A percentile compares a stretch with the other conserved stretches of the same genome.
Conservation (phyloP, 2,329 filamentous ascomycete species). For the Chrysosporium keratinophilum region DNA sequence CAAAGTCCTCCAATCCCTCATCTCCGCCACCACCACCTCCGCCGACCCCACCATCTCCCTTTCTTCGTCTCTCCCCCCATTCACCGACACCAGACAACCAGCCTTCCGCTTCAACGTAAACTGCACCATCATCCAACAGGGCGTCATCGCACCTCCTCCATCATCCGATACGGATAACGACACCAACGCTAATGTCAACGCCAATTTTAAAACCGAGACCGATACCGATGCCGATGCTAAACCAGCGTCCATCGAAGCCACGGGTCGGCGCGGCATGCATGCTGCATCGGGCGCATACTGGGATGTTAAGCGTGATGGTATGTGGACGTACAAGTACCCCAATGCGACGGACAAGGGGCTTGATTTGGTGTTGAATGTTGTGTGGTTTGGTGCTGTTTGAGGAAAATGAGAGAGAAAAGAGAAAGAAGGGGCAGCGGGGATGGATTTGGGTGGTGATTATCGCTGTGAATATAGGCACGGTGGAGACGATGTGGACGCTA, state of each 20-base stretch:
- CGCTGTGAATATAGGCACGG: no score
- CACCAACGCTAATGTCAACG: no score
- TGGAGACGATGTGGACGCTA: no score
- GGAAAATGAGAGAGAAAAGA: not conserved
- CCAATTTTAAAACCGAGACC: no score
- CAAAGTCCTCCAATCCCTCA: conserved; percentile 33
- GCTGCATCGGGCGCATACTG: conserved; percentile 42
- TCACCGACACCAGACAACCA: conserved; percentile 27
- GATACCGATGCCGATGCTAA: not conserved
- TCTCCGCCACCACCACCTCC: conserved; percentile 35
- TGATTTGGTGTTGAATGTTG: conserved; percentile 41
- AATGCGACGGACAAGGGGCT: conserved; percentile 38
- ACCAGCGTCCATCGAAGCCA: conserved; percentile 35
- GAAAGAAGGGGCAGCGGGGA: no score
- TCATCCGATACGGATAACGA: conserved; percentile 17
- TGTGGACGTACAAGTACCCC: conserved; percentile 45
- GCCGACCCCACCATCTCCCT: not conserved
- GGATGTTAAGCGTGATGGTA: conserved; percentile 44
- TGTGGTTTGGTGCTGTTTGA: conserved; percentile 36
- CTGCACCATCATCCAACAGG: conserved; percentile 94
- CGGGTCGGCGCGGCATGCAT: conserved; percentile 63
- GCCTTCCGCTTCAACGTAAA: conserved; percentile 95
- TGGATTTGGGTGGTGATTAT: no score
- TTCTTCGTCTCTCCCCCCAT: not conserved
- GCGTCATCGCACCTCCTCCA: conserved; percentile 45